phyloP scores from a whole-genome alignment of 495 filamentous ascomycete genomes.

The Neurospora sp. region DNA sequence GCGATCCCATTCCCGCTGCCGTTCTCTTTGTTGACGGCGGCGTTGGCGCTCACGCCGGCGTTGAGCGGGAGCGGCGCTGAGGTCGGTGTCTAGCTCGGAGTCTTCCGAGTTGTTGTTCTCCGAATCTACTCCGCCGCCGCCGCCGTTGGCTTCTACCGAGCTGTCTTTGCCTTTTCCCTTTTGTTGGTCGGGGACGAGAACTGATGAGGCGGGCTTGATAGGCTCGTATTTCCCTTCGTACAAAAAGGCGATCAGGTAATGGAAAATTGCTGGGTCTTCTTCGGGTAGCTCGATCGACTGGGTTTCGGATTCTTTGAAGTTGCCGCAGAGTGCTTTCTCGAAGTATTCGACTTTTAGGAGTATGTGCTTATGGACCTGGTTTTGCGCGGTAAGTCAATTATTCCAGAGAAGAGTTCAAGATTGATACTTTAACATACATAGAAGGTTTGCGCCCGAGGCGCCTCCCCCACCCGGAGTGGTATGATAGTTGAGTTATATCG shows the following conservation, averaged over 20 bases:
- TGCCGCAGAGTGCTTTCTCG: slow-evolving; percentile 31
- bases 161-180: slow-evolving; percentile 25
- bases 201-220: slow-evolving; percentile 27
- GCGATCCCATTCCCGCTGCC: slow-evolving; percentile 27
- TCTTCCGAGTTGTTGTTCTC: slow-evolving; percentile 25
- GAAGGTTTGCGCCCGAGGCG: slow-evolving; percentile 28
- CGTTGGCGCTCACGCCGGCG: slow-evolving; percentile 24
- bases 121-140: slow-evolving; percentile 8
- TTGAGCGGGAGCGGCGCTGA: slow-evolving; percentile 21
- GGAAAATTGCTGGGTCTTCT: slow-evolving; percentile 38
- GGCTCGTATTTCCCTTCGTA: slow-evolving; percentile 39
- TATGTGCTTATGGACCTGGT: slow-evolving; percentile 32
- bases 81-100: slow-evolving; percentile 20
- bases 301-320: slow-evolving; percentile 29
- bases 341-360: slow-evolving; percentile 36
- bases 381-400: background rate
- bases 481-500: slow-evolving; percentile 33
- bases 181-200: slow-evolving; percentile 28
- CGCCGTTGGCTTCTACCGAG: slow-evolving; percentile 9
- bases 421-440: slow-evolving; percentile 18
- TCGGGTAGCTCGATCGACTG: slow-evolving; percentile 37
- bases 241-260: slow-evolving; percentile 38
- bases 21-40: slow-evolving; percentile 24
- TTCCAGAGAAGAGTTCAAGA: background rate
- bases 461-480: slow-evolving; percentile 28